Base-by-base conservation (phyloP, 805 yeast genomes). In the Saccharomycopsis sp. region DNA sequence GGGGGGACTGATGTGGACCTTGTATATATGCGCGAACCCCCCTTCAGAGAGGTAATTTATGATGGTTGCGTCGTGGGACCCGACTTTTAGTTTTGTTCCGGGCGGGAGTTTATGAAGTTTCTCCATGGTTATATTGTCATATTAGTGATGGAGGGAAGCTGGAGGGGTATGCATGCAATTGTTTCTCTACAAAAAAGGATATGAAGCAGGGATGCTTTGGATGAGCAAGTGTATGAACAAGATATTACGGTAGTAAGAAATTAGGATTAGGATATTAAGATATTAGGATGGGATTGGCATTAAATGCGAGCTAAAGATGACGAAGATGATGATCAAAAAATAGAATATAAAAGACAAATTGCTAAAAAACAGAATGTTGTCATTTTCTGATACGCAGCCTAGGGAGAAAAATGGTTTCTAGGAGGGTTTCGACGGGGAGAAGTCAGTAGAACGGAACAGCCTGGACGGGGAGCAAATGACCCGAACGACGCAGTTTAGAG, bases 21-120 rank as follows among this genome's bases (percentile, higher is more conserved):
- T 75, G 69, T 88, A 88, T 19, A 88, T 87, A 62, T 87, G 90
- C 2, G 96, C 93, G 75, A 85, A 88, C 2, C 94, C 96, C 60
- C 90, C 92, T 64, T 81, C 85, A 0, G 89, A 83, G 17, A 86
- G 67, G 70, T 84, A 85, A 60, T 79, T 75, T 56, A 76, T 73
- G 60, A 85, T 75, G 56, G 76, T 75, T 20, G 83, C 78, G 19
- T 72, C 70, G 67, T 86, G 90, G 8, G 82, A 71, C 1, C 92
- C 92, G 22, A 86, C 88, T 1, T 79, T 74, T 55, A 86, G 73
- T 53, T 69, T 67, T 0, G 86, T 78, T 3, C 89, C 90, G 2
- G 81, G 78, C 1, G 54, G 61, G 3, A 72, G 65, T 52, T 55
- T 60, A 25, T 60, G 42, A 29, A 58, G 55, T 53, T 61, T 61